A percentile compares a stretch with the other conserved stretches of the same genome.
phyloP scores from a whole-genome alignment of 2,329 filamentous ascomycete species.

The Fusarium sororula region DNA sequence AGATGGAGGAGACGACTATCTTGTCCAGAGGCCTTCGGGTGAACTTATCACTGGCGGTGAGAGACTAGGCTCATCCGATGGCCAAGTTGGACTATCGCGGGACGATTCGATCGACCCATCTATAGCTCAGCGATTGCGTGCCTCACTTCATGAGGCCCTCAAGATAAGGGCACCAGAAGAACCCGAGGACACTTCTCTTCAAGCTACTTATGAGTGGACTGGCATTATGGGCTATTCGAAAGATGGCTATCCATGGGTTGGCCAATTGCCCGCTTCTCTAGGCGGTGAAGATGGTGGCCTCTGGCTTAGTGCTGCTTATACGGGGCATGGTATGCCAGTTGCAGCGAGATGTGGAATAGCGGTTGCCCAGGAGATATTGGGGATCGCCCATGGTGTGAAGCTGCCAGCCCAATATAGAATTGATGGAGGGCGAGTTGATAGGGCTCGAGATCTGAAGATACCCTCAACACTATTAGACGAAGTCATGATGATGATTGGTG shows the following conservation, averaged over 20 bases:
- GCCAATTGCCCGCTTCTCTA: constrained; percentile 64
- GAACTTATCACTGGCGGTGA: constrained; percentile 78
- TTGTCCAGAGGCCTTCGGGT: constrained; percentile 72
- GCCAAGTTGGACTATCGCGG: constrained; percentile 62
- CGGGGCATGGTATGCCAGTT: constrained; percentile 81
- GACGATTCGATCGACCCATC: constrained; percentile 66
- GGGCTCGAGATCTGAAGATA: constrained; percentile 31
- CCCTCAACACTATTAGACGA: constrained; percentile 41
- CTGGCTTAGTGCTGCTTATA: constrained; percentile 73
- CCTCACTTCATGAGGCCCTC: constrained; percentile 53
- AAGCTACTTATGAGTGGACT: constrained; percentile 73
- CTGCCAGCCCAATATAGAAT: constrained; percentile 56
- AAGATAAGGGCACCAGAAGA: constrained; percentile 49
- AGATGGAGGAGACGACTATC: constrained; percentile 71
- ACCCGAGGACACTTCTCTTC: constrained; percentile 56
- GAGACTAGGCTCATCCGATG: constrained; percentile 61
- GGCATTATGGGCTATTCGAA: constrained; percentile 82
- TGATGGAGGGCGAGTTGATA: constrained; percentile 46
- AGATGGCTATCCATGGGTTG: constrained; percentile 77
- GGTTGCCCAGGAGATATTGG: constrained; percentile 67
- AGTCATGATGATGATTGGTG: constrained; percentile 35
- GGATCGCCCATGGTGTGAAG: constrained; percentile 49
- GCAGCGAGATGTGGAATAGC: constrained; percentile 73
- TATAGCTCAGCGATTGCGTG: constrained; percentile 65
- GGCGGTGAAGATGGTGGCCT: constrained; percentile 60